Percentiles rank a stretch among this genome's conserved stretches.
Evolutionary conservation across 345 rosid genomes (phyloP).

Genomic region (Euphorbia lathyris): DNA sequence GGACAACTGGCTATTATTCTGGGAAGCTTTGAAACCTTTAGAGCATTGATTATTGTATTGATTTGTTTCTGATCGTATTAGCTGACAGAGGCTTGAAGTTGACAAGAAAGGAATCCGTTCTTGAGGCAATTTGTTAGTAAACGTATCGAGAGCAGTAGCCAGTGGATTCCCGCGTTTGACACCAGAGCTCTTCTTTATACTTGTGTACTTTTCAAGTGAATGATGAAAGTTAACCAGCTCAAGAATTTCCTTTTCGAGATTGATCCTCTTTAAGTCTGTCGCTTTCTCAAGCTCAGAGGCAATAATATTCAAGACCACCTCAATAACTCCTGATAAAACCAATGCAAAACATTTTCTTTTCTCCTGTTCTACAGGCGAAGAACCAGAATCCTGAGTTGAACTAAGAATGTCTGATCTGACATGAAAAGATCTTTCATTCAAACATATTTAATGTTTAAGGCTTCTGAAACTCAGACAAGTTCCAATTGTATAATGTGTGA

Average conservation of each 20-base stretch:
- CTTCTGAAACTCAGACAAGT: conserved; percentile 3
- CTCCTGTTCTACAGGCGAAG: conserved; percentile 48
- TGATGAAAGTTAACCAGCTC: conserved; percentile 48
- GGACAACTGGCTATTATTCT: conserved; percentile 50
- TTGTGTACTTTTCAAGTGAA: conserved; percentile 39
- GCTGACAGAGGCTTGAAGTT: conserved; percentile 66
- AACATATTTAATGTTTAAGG: background rate
- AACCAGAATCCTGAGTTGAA: conserved; percentile 44
- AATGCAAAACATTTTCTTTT: conserved; percentile 48
- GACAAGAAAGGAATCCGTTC: conserved; percentile 53
- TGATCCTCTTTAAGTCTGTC: conserved; percentile 39
- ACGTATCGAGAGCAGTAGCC: conserved; percentile 29
- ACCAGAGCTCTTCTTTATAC: conserved; percentile 43
- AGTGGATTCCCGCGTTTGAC: conserved; percentile 43
- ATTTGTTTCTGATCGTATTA: conserved; percentile 40
- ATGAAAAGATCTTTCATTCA: conserved; percentile 21
- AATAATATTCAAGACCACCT: conserved; percentile 57
- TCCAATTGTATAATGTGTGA: background rate
- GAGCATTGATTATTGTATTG: conserved; percentile 29
- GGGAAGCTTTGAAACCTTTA: conserved; percentile 35
- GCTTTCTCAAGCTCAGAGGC: conserved; percentile 59
- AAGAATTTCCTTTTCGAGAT: conserved; percentile 57
- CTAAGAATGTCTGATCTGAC: conserved; percentile 59
- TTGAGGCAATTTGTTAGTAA: conserved; percentile 30
- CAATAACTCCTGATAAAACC: conserved; percentile 52